phyloP scores from a whole-genome alignment of 2,329 filamentous ascomycete species.

The Cyclaneusma minus region DNA sequence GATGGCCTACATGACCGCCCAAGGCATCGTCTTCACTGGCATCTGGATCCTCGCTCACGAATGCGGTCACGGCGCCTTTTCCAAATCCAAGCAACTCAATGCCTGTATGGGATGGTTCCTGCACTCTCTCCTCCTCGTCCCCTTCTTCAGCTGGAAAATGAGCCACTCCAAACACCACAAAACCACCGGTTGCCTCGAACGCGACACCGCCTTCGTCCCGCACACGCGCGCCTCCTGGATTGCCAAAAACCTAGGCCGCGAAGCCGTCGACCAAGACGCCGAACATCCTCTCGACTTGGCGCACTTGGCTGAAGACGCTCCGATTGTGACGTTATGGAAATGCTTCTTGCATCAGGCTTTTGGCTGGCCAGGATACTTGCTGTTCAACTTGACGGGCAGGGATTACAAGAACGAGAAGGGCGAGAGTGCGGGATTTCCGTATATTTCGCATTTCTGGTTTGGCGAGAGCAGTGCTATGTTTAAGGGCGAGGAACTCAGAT shows the following conservation, averaged over 20 bases:
- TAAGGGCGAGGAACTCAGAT: constrained; percentile 34
- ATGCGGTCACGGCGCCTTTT: constrained; percentile 55
- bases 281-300: constrained; percentile 18
- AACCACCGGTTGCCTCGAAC: constrained; percentile 50
- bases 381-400: constrained; percentile 29
- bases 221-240: constrained; percentile 20
- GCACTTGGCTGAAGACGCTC: constrained; percentile 45
- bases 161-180: constrained; percentile 54
- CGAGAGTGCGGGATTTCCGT: constrained; percentile 23
- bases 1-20: constrained; percentile 43
- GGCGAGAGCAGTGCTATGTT: constrained; percentile 44
- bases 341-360: constrained; percentile 45
- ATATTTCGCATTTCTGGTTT: constrained; percentile 30
- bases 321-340: constrained; percentile 34
- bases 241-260: constrained; percentile 4
- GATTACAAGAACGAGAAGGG: constrained; percentile 3
- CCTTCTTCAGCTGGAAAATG: constrained; percentile 59
- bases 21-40: constrained; percentile 51
- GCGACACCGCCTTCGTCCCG: constrained; percentile 50
- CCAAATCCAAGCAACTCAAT: constrained; percentile 38
- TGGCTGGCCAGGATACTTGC: constrained; percentile 46
- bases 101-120: constrained; percentile 44
- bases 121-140: constrained; percentile 52
- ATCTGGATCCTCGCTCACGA: constrained; percentile 60
- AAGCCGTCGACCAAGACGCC: constrained; percentile 4